Evolutionary conservation across 116 monocot species (phyloP).

Genomic region (Dioscorea cayenensis): DNA sequence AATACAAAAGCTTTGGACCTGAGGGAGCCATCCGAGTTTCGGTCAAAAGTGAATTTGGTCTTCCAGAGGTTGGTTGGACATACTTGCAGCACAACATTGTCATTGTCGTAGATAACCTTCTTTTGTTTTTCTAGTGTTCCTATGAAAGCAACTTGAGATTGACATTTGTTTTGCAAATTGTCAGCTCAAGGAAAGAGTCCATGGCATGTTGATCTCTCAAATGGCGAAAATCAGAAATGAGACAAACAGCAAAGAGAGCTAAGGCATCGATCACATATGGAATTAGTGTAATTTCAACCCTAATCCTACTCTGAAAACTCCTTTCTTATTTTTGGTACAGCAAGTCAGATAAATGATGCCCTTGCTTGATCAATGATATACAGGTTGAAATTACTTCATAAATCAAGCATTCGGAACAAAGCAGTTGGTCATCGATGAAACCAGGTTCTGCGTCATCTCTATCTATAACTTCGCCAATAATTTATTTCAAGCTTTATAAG

Average conservation of each 20-base stretch:
- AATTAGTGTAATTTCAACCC: no score
- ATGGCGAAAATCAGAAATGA: slow-evolving; percentile 41
- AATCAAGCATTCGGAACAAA: no score
- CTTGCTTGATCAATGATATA: no score
- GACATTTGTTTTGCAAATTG: not conserved
- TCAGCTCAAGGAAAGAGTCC: slow-evolving; percentile 72
- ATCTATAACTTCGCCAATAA: no score
- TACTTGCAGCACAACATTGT: no score
- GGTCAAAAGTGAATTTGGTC: slow-evolving; percentile 46
- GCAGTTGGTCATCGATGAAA: no score
- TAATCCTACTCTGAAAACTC: no score
- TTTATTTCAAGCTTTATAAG: no score
- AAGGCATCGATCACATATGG: not conserved
- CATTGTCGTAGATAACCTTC: not conserved
- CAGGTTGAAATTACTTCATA: no score
- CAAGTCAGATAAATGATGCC: no score
- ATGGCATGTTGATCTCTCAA: slow-evolving; percentile 54
- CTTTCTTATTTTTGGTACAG: no score
- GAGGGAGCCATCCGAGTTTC: slow-evolving; percentile 64
- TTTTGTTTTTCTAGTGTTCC: not conserved
- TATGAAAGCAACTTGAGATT: not conserved
- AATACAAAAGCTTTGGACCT: slow-evolving; percentile 66
- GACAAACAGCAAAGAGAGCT: not conserved
- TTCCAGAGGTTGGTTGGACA: slow-evolving; percentile 50
- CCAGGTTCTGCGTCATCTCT: no score